Evolutionary conservation across 225 moss, liverwort and hornwort genomes (phyloP).

Genomic region (Neckera pumila): DNA sequence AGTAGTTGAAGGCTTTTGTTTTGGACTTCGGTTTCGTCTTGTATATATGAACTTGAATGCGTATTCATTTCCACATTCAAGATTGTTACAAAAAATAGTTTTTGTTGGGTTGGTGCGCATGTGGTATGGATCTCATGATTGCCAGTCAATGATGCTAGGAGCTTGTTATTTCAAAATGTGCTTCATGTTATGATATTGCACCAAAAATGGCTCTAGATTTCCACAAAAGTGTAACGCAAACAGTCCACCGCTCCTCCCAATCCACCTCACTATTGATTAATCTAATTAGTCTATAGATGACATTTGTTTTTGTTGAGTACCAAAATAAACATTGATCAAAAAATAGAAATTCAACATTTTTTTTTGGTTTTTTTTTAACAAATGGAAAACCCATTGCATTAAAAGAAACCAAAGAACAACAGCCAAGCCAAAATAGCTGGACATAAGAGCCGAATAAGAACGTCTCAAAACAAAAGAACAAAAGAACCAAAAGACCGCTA

Average conservation of each 20-base stretch:
- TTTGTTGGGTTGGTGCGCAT: not conserved
- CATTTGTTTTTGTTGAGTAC: not conserved
- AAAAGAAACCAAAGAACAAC: too few species aligned
- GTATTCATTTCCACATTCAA: not conserved
- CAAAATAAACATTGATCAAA: not conserved
- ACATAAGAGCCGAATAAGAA: too few species aligned
- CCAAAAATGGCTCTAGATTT: too few species aligned
- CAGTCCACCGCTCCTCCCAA: too few species aligned
- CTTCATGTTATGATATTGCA: not conserved
- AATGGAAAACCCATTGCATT: too few species aligned
- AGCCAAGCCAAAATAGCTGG: too few species aligned
- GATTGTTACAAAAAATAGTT: not conserved
- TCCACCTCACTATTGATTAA: too few species aligned
- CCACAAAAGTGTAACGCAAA: not conserved
- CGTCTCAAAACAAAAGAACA: too few species aligned
- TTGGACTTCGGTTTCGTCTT: fast-evolving
- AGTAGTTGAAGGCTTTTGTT: not conserved
- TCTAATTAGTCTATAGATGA: not conserved
- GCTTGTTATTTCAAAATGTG: not conserved
- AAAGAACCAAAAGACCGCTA: too few species aligned
- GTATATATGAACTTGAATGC: not conserved
- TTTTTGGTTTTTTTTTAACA: too few species aligned
- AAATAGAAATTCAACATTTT: not conserved
- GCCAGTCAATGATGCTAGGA: fast-evolving
- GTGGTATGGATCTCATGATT: fast-evolving